Base-by-base conservation (phyloP, 768 basidiomycete genomes). In the Russula compacta region DNA sequence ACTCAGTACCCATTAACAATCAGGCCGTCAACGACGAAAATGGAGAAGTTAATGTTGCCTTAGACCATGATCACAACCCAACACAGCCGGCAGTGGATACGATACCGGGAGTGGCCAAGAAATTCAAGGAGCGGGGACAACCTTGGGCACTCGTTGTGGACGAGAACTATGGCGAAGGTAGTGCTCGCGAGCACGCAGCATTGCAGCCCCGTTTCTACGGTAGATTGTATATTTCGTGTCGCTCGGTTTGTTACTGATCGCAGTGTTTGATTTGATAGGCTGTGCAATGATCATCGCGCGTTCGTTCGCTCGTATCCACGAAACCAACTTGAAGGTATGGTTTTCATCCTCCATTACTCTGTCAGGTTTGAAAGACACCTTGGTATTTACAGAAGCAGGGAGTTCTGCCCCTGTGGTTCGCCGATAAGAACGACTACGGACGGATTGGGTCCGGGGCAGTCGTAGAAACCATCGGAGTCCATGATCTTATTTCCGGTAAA, bases 161-260 rank as follows among this genome's bases (percentile, higher is more conserved):
- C 69, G 95, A 98, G 9, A 97, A 95, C 70, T 95, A 98, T 70
- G 97, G 97, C 2, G 97, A 99, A 73, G 97, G 97, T 33, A 95
- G 92, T 67, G 97, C 97, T 8, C 83, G 97, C 58, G 97, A 99
- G 73, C 97, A 99, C 72, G 97, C 97, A 39, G 94, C 97, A 21
- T 78, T 99, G 38, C 95, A 98, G 70, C 97, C 97, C 29, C 83
- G 97, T 19, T 97, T 94, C 76, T 94, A 92, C 66, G 92, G 89
- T 86, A 67, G 47, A 74, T 66, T 11, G 4, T 12, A 17, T 36
- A 44, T 15, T 36, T 14, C 33, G 24, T 21, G n/a, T 24, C 42
- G 24, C 46, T 58, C 42, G 29, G 53, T 17, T 24, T 11, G 40
- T 33, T 17, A 39, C 52, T 53, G 33, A 60, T 46, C 24, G 56